Evolutionary conservation across 225 moss, liverwort and hornwort genomes (phyloP).

Genomic region (Climacium dendroides): DNA sequence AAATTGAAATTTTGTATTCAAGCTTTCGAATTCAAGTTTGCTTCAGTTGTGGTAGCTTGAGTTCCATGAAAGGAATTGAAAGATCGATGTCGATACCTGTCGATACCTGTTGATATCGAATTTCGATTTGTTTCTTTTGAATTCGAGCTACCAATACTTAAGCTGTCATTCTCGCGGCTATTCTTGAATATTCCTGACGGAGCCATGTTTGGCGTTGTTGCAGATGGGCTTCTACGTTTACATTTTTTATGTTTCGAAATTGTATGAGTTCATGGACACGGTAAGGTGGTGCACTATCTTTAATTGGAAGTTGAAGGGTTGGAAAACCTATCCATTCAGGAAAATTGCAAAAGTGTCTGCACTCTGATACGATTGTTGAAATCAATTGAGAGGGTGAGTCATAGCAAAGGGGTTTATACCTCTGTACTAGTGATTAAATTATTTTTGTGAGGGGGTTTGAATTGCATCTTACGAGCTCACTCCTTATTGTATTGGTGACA

Average conservation of each 20-base stretch:
- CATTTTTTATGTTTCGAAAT: slow-evolving; percentile 69
- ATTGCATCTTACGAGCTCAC: neutral
- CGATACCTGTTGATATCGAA: neutral
- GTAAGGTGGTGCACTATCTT: slow-evolving; percentile 14
- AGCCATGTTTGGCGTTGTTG: neutral
- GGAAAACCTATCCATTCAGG: neutral
- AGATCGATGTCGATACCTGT: too few species aligned
- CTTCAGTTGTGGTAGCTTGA: neutral
- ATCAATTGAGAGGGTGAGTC: neutral
- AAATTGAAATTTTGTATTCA: neutral
- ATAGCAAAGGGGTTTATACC: neutral
- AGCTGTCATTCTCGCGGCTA: neutral
- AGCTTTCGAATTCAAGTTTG: neutral
- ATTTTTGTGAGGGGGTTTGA: neutral
- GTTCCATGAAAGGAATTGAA: neutral
- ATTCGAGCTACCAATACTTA: neutral
- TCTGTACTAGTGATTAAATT: neutral
- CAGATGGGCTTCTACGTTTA: slow-evolving; percentile 74
- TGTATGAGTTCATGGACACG: slow-evolving; percentile 96
- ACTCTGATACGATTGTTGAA: neutral
- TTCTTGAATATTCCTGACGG: neutral
- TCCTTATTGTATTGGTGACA: slow-evolving; percentile 5
- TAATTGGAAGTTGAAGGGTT: neutral
- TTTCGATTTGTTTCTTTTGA: neutral
- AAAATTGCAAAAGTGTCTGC: neutral